Base-by-base conservation (phyloP, 2,329 filamentous ascomycete species). In the Curvularia verruculosa region DNA sequence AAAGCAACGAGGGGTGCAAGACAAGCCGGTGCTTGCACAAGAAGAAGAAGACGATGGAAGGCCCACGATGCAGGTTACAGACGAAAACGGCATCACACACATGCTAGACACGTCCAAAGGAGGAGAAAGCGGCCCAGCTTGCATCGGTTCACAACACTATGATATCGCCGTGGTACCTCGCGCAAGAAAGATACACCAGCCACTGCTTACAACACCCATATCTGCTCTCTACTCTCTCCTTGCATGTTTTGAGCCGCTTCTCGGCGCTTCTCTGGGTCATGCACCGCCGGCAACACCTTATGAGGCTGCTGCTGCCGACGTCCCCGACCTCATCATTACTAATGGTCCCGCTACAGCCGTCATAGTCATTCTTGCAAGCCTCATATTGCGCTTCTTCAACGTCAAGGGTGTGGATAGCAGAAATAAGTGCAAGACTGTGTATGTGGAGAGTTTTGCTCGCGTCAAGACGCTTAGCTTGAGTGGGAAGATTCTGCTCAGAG, bases 341-440 rank as follows among this genome's bases (percentile, higher is more conserved):
- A 97, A 98, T 70, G 94, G 94, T 0, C 94, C 94, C 0, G 94
- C 89, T 0, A 96, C 92, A 0, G 91, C 89, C 1, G 91, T 96
- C 59, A 88, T 96, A 34, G 81, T 96, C 46, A 75, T 89, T 3
- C 70, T 88, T 2, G 85, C 85, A 0, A 80, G 81, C 1, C 75
- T 84, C 2, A 46, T 87, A 13, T 68, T 90, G 49, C 81, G 84
- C n/a, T 81, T 85, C 67, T 79, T 83, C 57, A 69, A 81, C 56
- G 47, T 76, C 5, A 59, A 63, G 47, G 75, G 77, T 9, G 75
- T 68, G 29, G 61, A 76, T 36, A 70, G 69, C 7, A 73, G 80
- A 19, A 77, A 81, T 26, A 84, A 83, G 61, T 88, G 94, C 79
- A 85, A 87, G 60, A 88, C 90, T 9, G 81, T 98, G 13, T 99